These are phyloP conservation scores for Ophiostoma angusticollis DNA, from an alignment of 2,329 filamentous ascomycete genomes.

Conservation along the genomic window DNA sequence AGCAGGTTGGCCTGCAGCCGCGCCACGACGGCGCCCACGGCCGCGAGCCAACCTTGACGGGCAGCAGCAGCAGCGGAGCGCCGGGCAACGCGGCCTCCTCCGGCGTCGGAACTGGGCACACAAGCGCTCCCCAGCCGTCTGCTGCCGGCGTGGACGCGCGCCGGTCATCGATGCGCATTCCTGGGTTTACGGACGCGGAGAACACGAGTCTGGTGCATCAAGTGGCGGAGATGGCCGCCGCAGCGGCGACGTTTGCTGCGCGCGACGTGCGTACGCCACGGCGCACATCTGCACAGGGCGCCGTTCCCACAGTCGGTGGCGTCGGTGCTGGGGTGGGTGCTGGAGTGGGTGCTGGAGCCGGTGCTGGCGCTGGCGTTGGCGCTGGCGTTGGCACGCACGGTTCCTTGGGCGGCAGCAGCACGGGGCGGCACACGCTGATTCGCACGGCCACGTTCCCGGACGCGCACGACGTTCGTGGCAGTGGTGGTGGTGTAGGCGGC, in stretches of 20 bases:
- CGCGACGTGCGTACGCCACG: conserved; percentile 44
- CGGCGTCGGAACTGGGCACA: too few species aligned
- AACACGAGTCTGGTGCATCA: conserved; percentile 72
- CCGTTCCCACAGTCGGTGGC: neutral
- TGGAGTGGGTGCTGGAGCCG: too few species aligned
- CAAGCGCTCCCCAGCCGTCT: too few species aligned
- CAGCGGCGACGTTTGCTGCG: conserved; percentile 75
- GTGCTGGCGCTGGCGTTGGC: neutral
- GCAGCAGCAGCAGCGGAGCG: conserved; percentile 12
- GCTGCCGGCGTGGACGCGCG: conserved; percentile 19
- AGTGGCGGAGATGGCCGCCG: conserved; percentile 87
- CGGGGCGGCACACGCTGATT: conserved; percentile 4
- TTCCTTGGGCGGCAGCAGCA: neutral
- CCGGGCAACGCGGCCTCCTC: too few species aligned
- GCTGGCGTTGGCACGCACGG: conserved; percentile 1
- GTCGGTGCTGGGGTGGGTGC: conserved; percentile 1
- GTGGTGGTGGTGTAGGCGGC: conserved; percentile 5
- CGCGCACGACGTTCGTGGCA: conserved; percentile 5
- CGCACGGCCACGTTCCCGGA: conserved; percentile 7
- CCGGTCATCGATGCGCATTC: conserved; percentile 38
- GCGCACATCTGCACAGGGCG: conserved; percentile 15
- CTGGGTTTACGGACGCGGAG: conserved; percentile 68
- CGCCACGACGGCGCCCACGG: conserved; percentile 23
- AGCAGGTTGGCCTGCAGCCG: conserved; percentile 59
- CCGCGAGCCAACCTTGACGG: conserved; percentile 52